phyloP scores from a whole-genome alignment of 1,139 yeast genomes.

The Taphrina deformans region DNA sequence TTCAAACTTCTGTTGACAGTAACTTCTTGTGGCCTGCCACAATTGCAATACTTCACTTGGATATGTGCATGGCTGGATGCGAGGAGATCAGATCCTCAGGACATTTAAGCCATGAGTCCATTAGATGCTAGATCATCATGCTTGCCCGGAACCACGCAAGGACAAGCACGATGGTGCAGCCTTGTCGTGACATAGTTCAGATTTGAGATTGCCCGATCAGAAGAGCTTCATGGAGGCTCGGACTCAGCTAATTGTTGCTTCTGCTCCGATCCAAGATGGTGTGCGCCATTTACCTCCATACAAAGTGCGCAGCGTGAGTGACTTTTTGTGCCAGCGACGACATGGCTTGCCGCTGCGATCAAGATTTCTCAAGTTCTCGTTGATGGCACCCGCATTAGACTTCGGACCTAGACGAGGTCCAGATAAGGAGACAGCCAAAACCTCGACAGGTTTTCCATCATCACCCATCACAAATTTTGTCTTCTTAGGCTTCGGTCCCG shows the following conservation, averaged over 20 bases:
- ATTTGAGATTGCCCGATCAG: too few species aligned
- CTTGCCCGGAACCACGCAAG: too few species aligned
- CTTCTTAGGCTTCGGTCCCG: conserved; percentile 21
- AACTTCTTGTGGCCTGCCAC: too few species aligned
- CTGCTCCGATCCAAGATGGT: background rate
- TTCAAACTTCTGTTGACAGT: too few species aligned
- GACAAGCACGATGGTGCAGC: too few species aligned
- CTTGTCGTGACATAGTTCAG: too few species aligned
- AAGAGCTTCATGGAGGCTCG: too few species aligned
- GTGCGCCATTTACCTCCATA: conserved; percentile 26
- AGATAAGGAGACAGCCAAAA: background rate
- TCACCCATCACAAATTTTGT: conserved; percentile 12
- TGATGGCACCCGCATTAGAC: conserved; percentile 38
- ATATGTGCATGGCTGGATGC: too few species aligned
- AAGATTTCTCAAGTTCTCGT: conserved; percentile 42
- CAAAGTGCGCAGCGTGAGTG: conserved; percentile 52
- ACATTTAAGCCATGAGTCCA: too few species aligned
- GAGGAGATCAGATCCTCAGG: too few species aligned
- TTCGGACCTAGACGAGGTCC: conserved; percentile 39
- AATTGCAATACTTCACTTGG: too few species aligned
- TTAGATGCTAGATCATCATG: too few species aligned
- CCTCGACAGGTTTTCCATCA: conserved; percentile 15
- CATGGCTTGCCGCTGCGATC: conserved; percentile 55
- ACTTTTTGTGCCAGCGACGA: conserved; percentile 53
- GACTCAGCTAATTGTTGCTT: background rate